These are phyloP conservation scores for Cladobotryum protrusum DNA, from an alignment of 2,329 filamentous ascomycete species.

Conservation along the genomic window DNA sequence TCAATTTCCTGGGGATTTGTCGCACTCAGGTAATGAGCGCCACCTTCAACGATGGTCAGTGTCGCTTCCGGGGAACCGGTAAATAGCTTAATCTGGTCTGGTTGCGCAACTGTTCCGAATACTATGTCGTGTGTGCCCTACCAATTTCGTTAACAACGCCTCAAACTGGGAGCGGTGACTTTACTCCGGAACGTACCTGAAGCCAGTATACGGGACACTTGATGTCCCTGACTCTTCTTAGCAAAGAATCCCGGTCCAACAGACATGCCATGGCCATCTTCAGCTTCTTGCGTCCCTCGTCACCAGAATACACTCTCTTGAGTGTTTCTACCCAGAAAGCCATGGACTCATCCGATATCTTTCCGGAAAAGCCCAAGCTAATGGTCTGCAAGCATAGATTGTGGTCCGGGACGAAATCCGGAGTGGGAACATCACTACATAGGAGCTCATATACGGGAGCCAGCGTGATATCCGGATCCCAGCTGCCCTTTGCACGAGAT, in stretches of 20 bases:
- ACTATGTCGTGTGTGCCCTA: constrained; percentile 42
- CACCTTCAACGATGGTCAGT: constrained; percentile 37
- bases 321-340: constrained; percentile 42
- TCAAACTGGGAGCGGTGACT: neutral
- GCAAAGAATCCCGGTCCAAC: constrained; percentile 41
- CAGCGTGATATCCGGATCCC: constrained; percentile 40
- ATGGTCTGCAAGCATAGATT: constrained; percentile 40
- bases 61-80: constrained; percentile 38
- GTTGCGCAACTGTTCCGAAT: constrained; percentile 33
- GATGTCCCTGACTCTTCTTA: constrained; percentile 39
- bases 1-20: constrained; percentile 42
- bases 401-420: constrained; percentile 42
- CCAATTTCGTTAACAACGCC: neutral
- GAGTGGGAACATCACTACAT: constrained; percentile 32
- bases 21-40: constrained; percentile 43
- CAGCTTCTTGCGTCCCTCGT: constrained; percentile 44
- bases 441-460: constrained; percentile 37
- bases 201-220: constrained; percentile 48
- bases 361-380: constrained; percentile 39
- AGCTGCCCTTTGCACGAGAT: constrained; percentile 41
- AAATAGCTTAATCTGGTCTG: constrained; percentile 47
- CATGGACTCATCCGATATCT: constrained; percentile 29
- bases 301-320: constrained; percentile 41
- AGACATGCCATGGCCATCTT: constrained; percentile 40
- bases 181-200: constrained; percentile 29